phyloP scores from a whole-genome alignment of 2,329 filamentous ascomycete species.

The Stenocarpella maydis region DNA sequence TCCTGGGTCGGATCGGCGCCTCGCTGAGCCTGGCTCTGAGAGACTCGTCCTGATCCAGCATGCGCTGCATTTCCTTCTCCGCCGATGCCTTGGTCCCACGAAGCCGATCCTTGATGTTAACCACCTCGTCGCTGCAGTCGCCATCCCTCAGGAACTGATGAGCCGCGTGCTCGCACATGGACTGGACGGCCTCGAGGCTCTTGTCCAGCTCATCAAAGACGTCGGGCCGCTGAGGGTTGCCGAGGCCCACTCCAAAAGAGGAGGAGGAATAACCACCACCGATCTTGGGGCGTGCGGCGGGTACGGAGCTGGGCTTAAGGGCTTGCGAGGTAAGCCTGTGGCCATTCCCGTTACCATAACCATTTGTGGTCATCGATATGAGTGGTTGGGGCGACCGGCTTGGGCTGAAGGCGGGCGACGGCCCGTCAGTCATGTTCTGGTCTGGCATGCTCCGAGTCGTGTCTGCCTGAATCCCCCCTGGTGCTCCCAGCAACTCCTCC shows the following conservation, averaged over 20 bases:
- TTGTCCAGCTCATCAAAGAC: slow-evolving; percentile 80
- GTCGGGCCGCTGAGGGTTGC: slow-evolving; percentile 49
- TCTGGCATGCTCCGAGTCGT: slow-evolving; percentile 40
- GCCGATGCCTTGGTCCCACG: slow-evolving; percentile 69
- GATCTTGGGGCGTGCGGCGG: slow-evolving; percentile 33
- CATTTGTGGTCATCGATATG: slow-evolving; percentile 21
- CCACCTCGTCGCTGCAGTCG: slow-evolving; percentile 80
- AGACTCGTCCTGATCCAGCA: slow-evolving; percentile 61
- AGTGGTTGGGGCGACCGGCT: slow-evolving; percentile 39
- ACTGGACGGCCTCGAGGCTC: slow-evolving; percentile 80
- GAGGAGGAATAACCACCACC: slow-evolving; percentile 28
- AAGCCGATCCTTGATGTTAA: slow-evolving; percentile 72
- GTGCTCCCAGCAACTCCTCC: not conserved
- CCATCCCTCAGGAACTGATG: slow-evolving; percentile 91
- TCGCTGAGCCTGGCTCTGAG: slow-evolving; percentile 47
- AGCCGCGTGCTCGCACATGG: slow-evolving; percentile 83
- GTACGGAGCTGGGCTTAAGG: not conserved
- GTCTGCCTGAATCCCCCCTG: slow-evolving; percentile 35
- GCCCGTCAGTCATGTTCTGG: not conserved
- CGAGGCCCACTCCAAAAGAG: slow-evolving; percentile 38
- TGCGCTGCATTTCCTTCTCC: slow-evolving; percentile 64
- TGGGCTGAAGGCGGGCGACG: slow-evolving; percentile 36
- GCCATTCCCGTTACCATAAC: slow-evolving; percentile 2
- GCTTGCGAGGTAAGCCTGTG: not conserved
- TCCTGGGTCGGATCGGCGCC: slow-evolving; percentile 52